Conservation (phyloP, 164 flowering plant genomes). For the Paratinospora sagittata region DNA sequence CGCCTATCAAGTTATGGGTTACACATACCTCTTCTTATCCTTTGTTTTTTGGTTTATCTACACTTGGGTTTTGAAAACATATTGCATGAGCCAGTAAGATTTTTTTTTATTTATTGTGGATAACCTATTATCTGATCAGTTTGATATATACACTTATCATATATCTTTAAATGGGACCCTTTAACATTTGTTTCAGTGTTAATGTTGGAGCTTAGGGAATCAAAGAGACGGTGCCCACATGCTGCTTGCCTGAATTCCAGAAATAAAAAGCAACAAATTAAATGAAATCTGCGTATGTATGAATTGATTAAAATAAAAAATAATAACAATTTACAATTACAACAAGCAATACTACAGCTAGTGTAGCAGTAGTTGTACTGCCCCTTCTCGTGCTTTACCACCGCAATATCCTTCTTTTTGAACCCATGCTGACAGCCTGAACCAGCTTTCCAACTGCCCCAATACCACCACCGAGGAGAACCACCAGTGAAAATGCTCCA, state of each 20-base stretch:
- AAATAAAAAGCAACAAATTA: neutral
- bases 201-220: neutral
- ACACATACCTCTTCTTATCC: too few species aligned
- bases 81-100: too few species aligned
- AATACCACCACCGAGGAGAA: slow-evolving; percentile 9
- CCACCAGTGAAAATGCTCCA: neutral
- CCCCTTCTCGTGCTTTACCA: slow-evolving; percentile 1
- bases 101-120: too few species aligned
- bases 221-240: slow-evolving; percentile 1
- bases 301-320: neutral
- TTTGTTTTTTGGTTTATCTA: too few species aligned
- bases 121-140: too few species aligned
- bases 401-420: slow-evolving; percentile 1
- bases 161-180: neutral
- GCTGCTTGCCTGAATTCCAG: slow-evolving; percentile 1
- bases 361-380: neutral
- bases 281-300: neutral
- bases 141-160: neutral
- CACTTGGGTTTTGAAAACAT: too few species aligned
- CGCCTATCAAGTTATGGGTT: too few species aligned
- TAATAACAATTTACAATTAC: neutral
- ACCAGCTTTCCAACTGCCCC: slow-evolving; percentile 15
- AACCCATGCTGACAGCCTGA: slow-evolving; percentile 19
- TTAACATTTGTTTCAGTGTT: neutral
- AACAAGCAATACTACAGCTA: neutral